phyloP scores from a whole-genome alignment of 306 rosid genomes.

The Begonia loranthoides region DNA sequence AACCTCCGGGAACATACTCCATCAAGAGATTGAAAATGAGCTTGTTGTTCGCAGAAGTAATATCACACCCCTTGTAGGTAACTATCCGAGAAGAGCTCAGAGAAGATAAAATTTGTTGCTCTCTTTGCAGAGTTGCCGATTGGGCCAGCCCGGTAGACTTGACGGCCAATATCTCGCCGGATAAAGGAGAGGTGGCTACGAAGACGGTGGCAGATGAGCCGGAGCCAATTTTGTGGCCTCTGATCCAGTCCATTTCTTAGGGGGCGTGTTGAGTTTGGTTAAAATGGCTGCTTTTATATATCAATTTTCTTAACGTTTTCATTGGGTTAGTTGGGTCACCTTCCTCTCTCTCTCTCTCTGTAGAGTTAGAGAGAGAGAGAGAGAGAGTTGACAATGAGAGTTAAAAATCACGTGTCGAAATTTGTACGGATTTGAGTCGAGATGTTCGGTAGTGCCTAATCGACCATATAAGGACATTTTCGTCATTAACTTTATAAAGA shows the following conservation, averaged over 20 bases:
- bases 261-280: neutral
- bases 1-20: slow-evolving; percentile 60
- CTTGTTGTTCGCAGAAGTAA: slow-evolving; percentile 38
- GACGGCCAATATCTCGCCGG: slow-evolving; percentile 37
- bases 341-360: neutral
- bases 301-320: too few relatives aligned
- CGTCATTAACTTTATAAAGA: too few relatives aligned
- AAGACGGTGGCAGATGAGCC: slow-evolving; percentile 81
- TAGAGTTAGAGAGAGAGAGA: neutral
- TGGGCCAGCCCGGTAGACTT: slow-evolving; percentile 45
- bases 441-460: slow-evolving; percentile 6
- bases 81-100: slow-evolving; percentile 42
- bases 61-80: slow-evolving; percentile 43
- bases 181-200: slow-evolving; percentile 24
- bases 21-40: slow-evolving; percentile 52
- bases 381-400: slow-evolving; percentile 25
- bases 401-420: slow-evolving; percentile 25
- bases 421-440: slow-evolving; percentile 22
- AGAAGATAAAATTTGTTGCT: slow-evolving; percentile 44
- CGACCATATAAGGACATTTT: too few relatives aligned
- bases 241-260: slow-evolving; percentile 57
- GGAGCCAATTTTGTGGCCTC: slow-evolving; percentile 61
- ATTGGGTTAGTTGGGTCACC: neutral
- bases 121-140: slow-evolving; percentile 40
- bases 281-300: slow-evolving; percentile 5